Percentiles rank a stretch among this genome's conserved stretches.
Conservation (phyloP, 148 eudicot genomes). For the Rhododendron molle region DNA sequence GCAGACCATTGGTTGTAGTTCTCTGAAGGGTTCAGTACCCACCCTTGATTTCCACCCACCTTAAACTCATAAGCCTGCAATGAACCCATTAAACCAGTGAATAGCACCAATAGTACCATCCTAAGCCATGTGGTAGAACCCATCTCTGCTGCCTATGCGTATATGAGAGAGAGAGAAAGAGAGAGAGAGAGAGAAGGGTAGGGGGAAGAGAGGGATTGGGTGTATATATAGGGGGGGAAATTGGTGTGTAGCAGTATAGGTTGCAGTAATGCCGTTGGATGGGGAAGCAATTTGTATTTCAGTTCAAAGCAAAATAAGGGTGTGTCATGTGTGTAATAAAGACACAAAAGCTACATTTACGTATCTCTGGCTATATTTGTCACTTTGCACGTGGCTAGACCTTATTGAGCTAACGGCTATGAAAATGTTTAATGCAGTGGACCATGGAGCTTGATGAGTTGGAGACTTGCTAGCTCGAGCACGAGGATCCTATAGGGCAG, state of each 20-base stretch:
- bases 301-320: background rate
- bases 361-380: background rate
- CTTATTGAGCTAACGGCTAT: background rate
- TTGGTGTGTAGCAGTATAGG: too few species aligned
- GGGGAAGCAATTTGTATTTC: background rate
- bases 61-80: constrained; percentile 38
- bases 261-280: background rate
- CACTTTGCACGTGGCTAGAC: background rate
- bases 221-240: background rate
- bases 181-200: background rate
- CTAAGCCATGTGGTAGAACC: constrained; percentile 14
- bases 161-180: background rate
- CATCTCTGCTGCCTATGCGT: constrained; percentile 1
- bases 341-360: background rate
- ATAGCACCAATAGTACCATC: background rate
- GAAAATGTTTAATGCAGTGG: background rate
- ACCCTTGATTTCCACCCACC: constrained; percentile 67
- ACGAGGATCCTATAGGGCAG: too few species aligned
- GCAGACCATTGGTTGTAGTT: constrained; percentile 58
- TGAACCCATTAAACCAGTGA: constrained; percentile 11
- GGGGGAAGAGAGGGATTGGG: background rate
- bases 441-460: background rate
- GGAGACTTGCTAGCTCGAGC: background rate
- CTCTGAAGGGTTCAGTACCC: constrained; percentile 53
- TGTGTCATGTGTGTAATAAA: background rate